Percentiles rank a stretch among this genome's conserved stretches.
These are phyloP conservation scores for Eucommia ulmoides DNA, from an alignment of 257 asterid species.

Conservation along the genomic window DNA sequence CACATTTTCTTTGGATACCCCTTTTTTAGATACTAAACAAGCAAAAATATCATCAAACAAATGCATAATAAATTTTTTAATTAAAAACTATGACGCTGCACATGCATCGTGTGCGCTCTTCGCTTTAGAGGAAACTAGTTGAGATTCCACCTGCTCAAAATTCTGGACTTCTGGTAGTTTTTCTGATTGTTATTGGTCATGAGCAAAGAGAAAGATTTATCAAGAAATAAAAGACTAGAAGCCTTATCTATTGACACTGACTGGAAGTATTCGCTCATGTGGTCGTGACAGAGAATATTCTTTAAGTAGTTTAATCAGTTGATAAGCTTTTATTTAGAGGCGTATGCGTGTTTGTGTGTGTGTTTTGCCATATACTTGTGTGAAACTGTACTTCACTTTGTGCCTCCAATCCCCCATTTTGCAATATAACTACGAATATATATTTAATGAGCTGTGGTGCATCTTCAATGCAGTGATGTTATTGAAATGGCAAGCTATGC, in stretches of 20 bases:
- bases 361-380: neutral
- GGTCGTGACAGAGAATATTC: neutral
- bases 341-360: neutral
- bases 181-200: neutral
- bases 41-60: too few relatives aligned
- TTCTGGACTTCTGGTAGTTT: too few relatives aligned
- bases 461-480: conserved; percentile 41
- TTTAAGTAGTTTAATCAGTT: neutral
- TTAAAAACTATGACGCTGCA: too few relatives aligned
- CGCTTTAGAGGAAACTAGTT: too few relatives aligned
- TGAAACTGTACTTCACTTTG: neutral
- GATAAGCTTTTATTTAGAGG: neutral
- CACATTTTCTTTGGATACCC: too few relatives aligned
- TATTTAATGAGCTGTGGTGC: conserved; percentile 3
- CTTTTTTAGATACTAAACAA: too few relatives aligned
- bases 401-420: neutral
- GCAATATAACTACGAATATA: conserved; percentile 2
- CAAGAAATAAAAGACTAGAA: too few relatives aligned
- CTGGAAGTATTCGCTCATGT: neutral
- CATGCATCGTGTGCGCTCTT: too few relatives aligned
- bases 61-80: too few relatives aligned
- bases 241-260: neutral
- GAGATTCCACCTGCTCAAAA: too few relatives aligned
- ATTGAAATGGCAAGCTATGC: conserved; percentile 93
- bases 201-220: neutral